phyloP scores from a whole-genome alignment of 2,329 filamentous ascomycete genomes.

The Rutstroemia sp. region DNA sequence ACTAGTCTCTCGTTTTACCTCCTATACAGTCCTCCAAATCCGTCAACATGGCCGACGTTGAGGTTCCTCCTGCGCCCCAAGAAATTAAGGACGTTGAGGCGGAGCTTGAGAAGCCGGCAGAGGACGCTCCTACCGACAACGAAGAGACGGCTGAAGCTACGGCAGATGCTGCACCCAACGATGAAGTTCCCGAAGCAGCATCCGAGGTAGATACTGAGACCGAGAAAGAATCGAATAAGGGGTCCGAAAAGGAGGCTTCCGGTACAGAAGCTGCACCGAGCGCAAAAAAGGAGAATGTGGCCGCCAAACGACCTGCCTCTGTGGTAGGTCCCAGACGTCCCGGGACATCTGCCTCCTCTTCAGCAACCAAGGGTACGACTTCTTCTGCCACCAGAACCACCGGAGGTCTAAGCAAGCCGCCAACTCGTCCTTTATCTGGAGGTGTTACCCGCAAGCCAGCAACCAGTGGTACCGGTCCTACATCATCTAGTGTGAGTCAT shows the following conservation, averaged over 20 bases:
- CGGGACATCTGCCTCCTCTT: conserved; percentile 20
- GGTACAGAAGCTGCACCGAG: conserved; percentile 22
- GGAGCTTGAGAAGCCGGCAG: neutral
- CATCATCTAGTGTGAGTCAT: conserved; percentile 25
- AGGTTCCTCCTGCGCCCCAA: neutral
- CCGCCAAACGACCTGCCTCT: conserved; percentile 21
- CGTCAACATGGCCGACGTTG: conserved; percentile 11
- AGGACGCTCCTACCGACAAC: neutral
- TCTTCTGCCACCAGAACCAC: conserved; percentile 21
- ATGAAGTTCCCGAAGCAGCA: conserved; percentile 21
- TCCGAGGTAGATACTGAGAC: conserved; percentile 26
- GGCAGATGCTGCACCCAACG: conserved; percentile 8
- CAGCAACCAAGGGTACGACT: conserved; percentile 22
- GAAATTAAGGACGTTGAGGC: neutral
- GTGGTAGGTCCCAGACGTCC: conserved; percentile 23
- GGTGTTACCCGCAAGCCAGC: conserved; percentile 25
- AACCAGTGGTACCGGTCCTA: conserved; percentile 25
- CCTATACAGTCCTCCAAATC: neutral
- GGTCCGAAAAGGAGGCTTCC: conserved; percentile 21
- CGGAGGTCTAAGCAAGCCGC: conserved; percentile 30
- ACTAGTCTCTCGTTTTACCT: conserved; percentile 6
- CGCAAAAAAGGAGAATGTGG: conserved; percentile 28
- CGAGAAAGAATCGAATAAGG: conserved; percentile 25
- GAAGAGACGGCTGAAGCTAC: neutral
- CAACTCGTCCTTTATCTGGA: conserved; percentile 23